Conservation (phyloP, 306 rosid genomes). For the Trichosanthes cucumerina region DNA sequence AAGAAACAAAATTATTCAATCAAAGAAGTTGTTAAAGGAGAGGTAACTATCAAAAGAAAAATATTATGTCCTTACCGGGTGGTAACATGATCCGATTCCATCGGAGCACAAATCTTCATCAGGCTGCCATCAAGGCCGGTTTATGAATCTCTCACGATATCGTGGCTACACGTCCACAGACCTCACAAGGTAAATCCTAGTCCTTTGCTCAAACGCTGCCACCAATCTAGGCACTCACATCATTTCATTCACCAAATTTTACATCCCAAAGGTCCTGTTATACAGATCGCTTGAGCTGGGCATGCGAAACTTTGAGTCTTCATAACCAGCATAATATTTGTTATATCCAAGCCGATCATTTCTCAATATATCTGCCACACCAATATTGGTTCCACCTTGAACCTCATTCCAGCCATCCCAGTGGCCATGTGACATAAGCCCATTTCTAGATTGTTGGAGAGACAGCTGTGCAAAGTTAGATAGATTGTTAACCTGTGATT, state of each 20-base stretch:
- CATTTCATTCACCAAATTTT: conserved; percentile 14
- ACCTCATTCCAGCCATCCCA: conserved; percentile 82
- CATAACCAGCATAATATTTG: conserved; percentile 65
- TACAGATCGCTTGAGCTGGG: conserved; percentile 66
- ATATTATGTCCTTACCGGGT: not conserved
- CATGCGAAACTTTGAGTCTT: conserved; percentile 72
- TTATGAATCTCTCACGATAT: conserved; percentile 25
- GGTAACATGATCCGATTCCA: not conserved
- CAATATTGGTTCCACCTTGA: conserved; percentile 43
- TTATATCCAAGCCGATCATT: conserved; percentile 69
- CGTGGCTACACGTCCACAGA: conserved; percentile 23
- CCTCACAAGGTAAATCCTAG: conserved; percentile 22
- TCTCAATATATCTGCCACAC: conserved; percentile 63
- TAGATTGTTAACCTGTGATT: conserved; percentile 51
- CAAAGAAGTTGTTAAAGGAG: not conserved
- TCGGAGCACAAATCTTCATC: conserved; percentile 23
- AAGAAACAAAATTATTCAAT: not conserved
- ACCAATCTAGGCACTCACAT: conserved; percentile 17
- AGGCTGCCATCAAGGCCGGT: conserved; percentile 30
- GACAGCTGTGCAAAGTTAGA: conserved; percentile 66
- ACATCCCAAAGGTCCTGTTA: conserved; percentile 82
- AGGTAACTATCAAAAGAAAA: not conserved
- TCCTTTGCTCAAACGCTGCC: conserved; percentile 17
- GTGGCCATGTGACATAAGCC: conserved; percentile 53
- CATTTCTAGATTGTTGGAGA: conserved; percentile 61